phyloP scores from a whole-genome alignment of 306 rosid genomes.

The Cucurbita maxima region DNA sequence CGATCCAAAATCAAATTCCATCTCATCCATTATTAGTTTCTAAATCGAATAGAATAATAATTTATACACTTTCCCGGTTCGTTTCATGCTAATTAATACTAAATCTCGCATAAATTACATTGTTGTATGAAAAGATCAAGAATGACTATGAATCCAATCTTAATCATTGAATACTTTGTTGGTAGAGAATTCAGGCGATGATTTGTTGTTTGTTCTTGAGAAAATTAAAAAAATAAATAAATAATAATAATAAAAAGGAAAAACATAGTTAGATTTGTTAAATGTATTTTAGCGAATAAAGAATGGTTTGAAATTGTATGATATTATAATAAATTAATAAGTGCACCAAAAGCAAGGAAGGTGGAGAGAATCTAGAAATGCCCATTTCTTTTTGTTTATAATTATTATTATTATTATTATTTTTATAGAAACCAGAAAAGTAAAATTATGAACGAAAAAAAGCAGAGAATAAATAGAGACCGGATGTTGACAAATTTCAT shows the following conservation, averaged over 20 bases:
- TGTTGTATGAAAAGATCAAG: not conserved
- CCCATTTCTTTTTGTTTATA: slow-evolving; percentile 29
- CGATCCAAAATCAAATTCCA: not conserved
- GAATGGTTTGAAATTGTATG: not conserved
- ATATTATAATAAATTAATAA: slow-evolving; percentile 15
- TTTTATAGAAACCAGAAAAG: not conserved
- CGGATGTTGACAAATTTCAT: slow-evolving; percentile 98
- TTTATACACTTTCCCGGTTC: not conserved
- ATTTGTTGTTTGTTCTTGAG: not conserved
- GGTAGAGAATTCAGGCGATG: not conserved
- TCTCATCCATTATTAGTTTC: not conserved
- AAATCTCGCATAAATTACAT: not conserved
- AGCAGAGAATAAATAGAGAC: slow-evolving; percentile 98
- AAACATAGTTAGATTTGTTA: not conserved
- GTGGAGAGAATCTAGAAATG: slow-evolving; percentile 78
- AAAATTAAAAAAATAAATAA: not conserved
- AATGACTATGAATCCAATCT: not conserved
- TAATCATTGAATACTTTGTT: too few relatives aligned
- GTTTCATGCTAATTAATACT: not conserved
- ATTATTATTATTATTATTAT: not conserved
- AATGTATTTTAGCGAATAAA: not conserved
- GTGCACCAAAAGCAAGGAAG: slow-evolving; percentile 31
- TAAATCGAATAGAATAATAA: not conserved
- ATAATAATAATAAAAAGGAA: not conserved
- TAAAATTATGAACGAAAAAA: slow-evolving; percentile 25